These are phyloP conservation scores for Annulohypoxylon bovei DNA, from an alignment of 495 filamentous ascomycete species.

Conservation along the genomic window DNA sequence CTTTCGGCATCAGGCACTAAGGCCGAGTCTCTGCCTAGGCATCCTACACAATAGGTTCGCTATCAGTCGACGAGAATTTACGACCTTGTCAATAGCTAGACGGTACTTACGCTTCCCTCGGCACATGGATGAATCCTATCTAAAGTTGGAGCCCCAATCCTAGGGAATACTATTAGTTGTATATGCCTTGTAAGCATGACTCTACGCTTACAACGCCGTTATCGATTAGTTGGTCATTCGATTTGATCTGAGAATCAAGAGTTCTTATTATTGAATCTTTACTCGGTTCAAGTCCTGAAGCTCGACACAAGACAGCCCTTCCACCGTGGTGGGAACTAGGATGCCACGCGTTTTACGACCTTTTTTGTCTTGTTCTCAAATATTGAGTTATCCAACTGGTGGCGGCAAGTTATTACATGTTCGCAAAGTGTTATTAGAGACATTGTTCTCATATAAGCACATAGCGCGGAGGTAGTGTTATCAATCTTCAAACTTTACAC, in stretches of 20 bases:
- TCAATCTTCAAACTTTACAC: constrained; percentile 12
- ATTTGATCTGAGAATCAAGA: neutral
- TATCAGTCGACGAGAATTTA: neutral
- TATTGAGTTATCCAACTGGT: neutral
- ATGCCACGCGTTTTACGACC: neutral
- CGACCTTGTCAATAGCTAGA: constrained; percentile 8
- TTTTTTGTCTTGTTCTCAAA: neutral
- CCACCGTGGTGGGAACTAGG: neutral
- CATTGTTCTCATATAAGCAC: neutral
- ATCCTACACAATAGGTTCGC: constrained; percentile 22
- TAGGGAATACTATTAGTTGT: neutral
- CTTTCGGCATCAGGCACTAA: constrained; percentile 25
- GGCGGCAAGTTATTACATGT: constrained; percentile 9
- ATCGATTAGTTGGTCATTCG: neutral
- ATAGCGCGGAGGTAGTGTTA: constrained; percentile 12
- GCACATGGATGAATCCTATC: neutral
- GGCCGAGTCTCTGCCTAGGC: constrained; percentile 22
- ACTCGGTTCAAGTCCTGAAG: neutral
- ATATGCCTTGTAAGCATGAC: constrained; percentile 6
- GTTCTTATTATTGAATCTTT: neutral
- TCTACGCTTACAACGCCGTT: neutral
- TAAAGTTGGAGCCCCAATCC: neutral
- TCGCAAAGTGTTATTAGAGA: neutral
- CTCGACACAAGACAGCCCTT: constrained; percentile 7
- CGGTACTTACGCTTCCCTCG: neutral